These are phyloP conservation scores for Sporothrix dimorphospora DNA, from an alignment of 2,329 filamentous ascomycete species.

Conservation along the genomic window DNA sequence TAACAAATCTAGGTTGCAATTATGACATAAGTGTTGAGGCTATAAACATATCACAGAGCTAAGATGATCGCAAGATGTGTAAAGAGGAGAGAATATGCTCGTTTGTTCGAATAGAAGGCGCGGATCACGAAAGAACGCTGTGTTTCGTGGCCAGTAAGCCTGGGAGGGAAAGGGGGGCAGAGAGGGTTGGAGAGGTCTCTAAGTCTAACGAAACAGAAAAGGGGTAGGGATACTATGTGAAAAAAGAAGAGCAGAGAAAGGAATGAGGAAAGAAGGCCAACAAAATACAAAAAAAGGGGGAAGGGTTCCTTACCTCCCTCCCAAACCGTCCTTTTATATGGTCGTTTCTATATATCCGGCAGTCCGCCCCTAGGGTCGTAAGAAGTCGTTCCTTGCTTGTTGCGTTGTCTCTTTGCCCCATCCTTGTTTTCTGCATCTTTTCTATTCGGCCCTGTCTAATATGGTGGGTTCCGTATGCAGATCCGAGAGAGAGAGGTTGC, in stretches of 20 bases:
- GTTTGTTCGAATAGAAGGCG: conserved; percentile 6
- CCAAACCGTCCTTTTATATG: background rate
- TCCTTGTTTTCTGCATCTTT: background rate
- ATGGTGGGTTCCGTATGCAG: background rate
- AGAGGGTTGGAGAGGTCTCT: background rate
- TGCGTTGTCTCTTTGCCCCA: background rate
- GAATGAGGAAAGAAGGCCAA: background rate
- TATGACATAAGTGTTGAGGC: too few species aligned
- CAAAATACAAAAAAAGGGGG: background rate
- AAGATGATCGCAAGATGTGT: background rate
- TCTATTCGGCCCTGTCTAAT: conserved; percentile 15
- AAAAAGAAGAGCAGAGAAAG: background rate
- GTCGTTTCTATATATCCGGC: background rate
- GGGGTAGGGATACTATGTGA: background rate
- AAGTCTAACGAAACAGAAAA: conserved; percentile 6
- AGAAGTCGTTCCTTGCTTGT: background rate
- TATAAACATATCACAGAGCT: background rate
- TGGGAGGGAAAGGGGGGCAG: background rate
- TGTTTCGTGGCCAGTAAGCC: background rate
- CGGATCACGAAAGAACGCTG: background rate
- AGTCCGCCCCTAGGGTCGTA: background rate
- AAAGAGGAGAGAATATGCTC: conserved; percentile 25
- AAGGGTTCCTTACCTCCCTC: background rate
- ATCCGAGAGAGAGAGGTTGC: background rate
- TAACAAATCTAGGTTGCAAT: conserved; percentile 5